Percentiles rank a stretch among this genome's conserved stretches.
phyloP scores from a whole-genome alignment of 2,329 filamentous ascomycete species.

The Ascomycota sp. region DNA sequence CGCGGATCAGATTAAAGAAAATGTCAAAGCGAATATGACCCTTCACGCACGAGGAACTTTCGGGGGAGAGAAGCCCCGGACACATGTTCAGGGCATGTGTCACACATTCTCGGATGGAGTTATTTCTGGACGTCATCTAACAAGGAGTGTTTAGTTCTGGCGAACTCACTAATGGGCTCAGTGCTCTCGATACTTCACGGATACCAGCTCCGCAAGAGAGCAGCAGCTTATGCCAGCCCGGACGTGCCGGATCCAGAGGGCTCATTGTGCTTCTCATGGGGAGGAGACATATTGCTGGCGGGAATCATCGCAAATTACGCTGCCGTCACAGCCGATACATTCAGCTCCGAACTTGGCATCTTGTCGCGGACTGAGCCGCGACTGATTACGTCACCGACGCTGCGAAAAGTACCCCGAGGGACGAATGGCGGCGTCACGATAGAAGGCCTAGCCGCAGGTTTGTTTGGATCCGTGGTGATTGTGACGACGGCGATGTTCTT shows the following conservation, averaged over 20 bases:
- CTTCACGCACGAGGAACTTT: constrained; percentile 50
- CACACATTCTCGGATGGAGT: background rate
- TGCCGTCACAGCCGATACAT: constrained; percentile 79
- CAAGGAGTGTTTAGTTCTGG: constrained; percentile 36
- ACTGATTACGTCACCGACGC: constrained; percentile 61
- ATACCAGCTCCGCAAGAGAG: constrained; percentile 32
- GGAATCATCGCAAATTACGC: constrained; percentile 71
- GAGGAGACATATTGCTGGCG: constrained; percentile 39
- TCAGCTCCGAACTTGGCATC: constrained; percentile 88
- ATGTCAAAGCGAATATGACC: constrained; percentile 66
- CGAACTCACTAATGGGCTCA: constrained; percentile 67
- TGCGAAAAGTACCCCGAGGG: constrained; percentile 66
- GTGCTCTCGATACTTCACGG: constrained; percentile 39
- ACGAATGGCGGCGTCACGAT: constrained; percentile 85
- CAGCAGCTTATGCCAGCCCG: constrained; percentile 16
- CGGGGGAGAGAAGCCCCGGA: constrained; percentile 66
- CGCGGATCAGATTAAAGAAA: constrained; percentile 56
- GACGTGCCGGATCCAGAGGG: constrained; percentile 13
- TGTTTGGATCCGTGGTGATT: constrained; percentile 54
- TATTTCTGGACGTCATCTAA: background rate
- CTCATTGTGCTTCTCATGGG: constrained; percentile 36
- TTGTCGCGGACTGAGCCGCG: constrained; percentile 56
- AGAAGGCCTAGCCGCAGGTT: constrained; percentile 51
- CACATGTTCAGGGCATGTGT: constrained; percentile 50
- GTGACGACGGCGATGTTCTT: constrained; percentile 43